Conservation (phyloP, 1,284 basidiomycete species). For the Lentinula novae-zelandiae region DNA sequence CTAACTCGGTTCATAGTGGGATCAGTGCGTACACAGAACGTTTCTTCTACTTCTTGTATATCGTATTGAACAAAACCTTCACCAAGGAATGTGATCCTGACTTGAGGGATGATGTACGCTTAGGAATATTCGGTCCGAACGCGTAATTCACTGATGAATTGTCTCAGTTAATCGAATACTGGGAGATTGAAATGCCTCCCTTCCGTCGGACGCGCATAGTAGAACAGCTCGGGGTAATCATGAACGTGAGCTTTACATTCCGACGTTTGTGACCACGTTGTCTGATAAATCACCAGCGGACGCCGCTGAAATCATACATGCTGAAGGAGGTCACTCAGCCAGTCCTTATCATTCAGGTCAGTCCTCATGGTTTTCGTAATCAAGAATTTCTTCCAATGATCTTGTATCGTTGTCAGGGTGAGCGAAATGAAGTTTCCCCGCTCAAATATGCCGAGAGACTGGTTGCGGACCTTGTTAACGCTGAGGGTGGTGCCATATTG, state of each 20-base stretch:
- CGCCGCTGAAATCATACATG: constrained; percentile 42
- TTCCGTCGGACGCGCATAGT: constrained; percentile 45
- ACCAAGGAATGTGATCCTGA: constrained; percentile 48
- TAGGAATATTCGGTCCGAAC: background rate
- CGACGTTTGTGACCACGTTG: constrained; percentile 1
- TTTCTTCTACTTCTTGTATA: background rate
- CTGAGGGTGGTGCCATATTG: constrained; percentile 44
- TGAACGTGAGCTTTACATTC: constrained; percentile 47
- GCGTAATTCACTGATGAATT: constrained; percentile 2
- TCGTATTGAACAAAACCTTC: constrained; percentile 8
- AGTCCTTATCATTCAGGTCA: constrained; percentile 69
- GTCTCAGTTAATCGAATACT: constrained; percentile 57
- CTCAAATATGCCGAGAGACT: constrained; percentile 55
- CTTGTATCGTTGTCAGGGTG: constrained; percentile 41
- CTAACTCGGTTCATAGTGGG: constrained; percentile 52
- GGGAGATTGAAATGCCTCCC: constrained; percentile 56
- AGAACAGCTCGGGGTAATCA: constrained; percentile 49
- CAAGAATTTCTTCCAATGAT: background rate
- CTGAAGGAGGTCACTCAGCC: constrained; percentile 56
- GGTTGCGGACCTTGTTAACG: constrained; percentile 44
- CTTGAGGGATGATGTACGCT: constrained; percentile 53
- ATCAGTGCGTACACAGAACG: constrained; percentile 26
- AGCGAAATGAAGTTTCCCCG: constrained; percentile 52
- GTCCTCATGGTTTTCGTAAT: constrained; percentile 14
- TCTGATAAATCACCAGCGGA: constrained; percentile 38